Evolutionary conservation across 2,329 filamentous ascomycete species (phyloP).

Genomic region (Sclerotinia glacialis): DNA sequence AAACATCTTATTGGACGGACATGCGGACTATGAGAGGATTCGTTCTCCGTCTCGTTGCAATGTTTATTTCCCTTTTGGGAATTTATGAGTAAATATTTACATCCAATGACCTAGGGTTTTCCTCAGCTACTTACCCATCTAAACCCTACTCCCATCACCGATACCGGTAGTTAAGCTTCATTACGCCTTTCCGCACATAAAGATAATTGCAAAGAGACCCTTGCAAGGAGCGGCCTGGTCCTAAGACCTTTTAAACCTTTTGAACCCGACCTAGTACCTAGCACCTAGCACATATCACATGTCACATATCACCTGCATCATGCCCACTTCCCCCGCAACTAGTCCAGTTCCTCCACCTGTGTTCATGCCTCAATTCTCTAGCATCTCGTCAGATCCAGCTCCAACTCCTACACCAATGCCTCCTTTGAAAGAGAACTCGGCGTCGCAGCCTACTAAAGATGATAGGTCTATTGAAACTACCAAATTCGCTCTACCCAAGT

Average conservation of each 20-base stretch:
- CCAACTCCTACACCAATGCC: constrained; percentile 26
- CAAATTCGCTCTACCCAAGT: constrained; percentile 50
- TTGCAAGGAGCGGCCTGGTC: constrained; percentile 17
- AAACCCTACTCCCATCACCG: background rate
- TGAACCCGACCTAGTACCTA: background rate
- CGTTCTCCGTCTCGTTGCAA: background rate
- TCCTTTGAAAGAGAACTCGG: constrained; percentile 14
- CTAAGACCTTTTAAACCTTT: background rate
- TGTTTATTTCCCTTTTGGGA: background rate
- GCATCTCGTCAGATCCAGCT: constrained; percentile 20
- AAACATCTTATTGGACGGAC: background rate
- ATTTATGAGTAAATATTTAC: background rate
- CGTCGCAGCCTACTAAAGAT: constrained; percentile 6
- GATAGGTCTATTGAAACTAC: constrained; percentile 10
- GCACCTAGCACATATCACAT: background rate
- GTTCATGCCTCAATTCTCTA: constrained; percentile 34
- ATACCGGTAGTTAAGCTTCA: background rate
- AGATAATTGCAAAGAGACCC: constrained; percentile 5
- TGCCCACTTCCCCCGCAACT: constrained; percentile 27
- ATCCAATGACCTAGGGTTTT: background rate
- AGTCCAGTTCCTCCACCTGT: constrained; percentile 28
- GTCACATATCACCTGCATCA: constrained; percentile 19
- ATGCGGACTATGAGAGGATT: background rate
- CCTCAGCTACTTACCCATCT: no score
- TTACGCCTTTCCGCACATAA: background rate